Base-by-base conservation (phyloP, 805 yeast genomes). In the Phaffomyces thermotolerans region DNA sequence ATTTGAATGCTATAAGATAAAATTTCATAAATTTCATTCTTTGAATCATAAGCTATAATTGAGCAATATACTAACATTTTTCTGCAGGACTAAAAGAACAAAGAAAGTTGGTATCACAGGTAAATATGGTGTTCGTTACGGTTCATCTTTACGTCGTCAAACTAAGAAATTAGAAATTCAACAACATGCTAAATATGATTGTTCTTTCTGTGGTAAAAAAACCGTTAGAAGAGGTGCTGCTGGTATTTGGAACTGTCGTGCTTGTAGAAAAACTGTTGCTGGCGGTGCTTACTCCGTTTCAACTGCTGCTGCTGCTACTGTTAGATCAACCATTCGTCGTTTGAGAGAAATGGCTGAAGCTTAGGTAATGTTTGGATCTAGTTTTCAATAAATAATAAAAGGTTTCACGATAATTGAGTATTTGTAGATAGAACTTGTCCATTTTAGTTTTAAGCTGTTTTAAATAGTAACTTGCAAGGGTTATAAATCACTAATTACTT, bases 51-150 rank as follows among this genome's bases (percentile, higher is more conserved):
- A n/a, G 3, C 8, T 4, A 14, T n/a, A 30, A n/a, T 14, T 13
- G n/a, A 30, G 6, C n/a, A 14, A 14, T 17, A 33, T 39, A 45
- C 44, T 36, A 36, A 42, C 45, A n/a, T 31, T 8, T 32, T 6
- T 9, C 22, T 4, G n/a, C 40, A 50, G 96, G 99, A 86, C 99
- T 76, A 93, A 95, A 79, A 91, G 99, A 86, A 93, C 99, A 65
- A 93, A 93, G 95, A 93, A 93, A 88, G 99, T 93, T 73, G 99
- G 99, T 76, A 93, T 93, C 82, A 93, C 99, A 74, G 99, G 99
- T 84, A 95, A 95, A 81, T 93, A 88, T 84, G 99, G 99, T 88
- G 97, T 93, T 79, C 90, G 99, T 83, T 93, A 93, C 81, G 96
- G 99, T 90, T 91, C 99, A 66, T 95, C 99, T 58, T 81, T 93